phyloP scores from a whole-genome alignment of 257 asterid genomes.

The Pogostemon cablin region DNA sequence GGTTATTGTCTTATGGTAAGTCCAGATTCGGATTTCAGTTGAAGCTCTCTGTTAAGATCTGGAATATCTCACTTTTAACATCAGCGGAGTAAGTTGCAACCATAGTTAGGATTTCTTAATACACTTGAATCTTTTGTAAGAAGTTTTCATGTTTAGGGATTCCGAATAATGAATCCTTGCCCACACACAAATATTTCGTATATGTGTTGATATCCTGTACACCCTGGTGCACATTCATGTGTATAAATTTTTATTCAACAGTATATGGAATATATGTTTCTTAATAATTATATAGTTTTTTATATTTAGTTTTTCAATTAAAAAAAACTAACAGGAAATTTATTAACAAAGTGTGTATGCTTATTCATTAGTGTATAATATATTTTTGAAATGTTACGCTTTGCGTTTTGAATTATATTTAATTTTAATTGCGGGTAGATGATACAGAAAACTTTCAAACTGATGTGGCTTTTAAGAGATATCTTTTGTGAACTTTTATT shows the following conservation, averaged over 20 bases:
- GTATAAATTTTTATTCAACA: too few relatives aligned
- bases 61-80: constrained; percentile 21
- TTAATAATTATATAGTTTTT: too few relatives aligned
- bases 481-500: not conserved
- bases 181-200: not conserved
- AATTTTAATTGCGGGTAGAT: constrained; percentile 19
- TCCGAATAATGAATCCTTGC: constrained; percentile 30
- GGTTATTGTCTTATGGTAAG: not conserved
- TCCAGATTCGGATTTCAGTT: constrained; percentile 5
- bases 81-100: constrained; percentile 21
- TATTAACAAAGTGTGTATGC: too few relatives aligned
- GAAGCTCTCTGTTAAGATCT: constrained; percentile 17
- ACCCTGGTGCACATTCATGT: too few relatives aligned
- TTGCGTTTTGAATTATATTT: not conserved
- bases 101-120: constrained; percentile 31
- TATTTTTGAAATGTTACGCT: too few relatives aligned
- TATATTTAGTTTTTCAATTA: too few relatives aligned
- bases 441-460: not conserved
- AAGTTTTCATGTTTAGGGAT: constrained; percentile 24
- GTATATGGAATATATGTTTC: too few relatives aligned
- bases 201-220: too few relatives aligned
- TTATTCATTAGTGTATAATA: too few relatives aligned
- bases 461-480: constrained; percentile 1
- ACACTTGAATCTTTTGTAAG: constrained; percentile 24
- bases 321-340: too few relatives aligned